Evolutionary conservation across 2,329 filamentous ascomycete genomes (phyloP), one percentile per base, ranked within the genome.

Genomic region (Claviceps africana): DNA sequence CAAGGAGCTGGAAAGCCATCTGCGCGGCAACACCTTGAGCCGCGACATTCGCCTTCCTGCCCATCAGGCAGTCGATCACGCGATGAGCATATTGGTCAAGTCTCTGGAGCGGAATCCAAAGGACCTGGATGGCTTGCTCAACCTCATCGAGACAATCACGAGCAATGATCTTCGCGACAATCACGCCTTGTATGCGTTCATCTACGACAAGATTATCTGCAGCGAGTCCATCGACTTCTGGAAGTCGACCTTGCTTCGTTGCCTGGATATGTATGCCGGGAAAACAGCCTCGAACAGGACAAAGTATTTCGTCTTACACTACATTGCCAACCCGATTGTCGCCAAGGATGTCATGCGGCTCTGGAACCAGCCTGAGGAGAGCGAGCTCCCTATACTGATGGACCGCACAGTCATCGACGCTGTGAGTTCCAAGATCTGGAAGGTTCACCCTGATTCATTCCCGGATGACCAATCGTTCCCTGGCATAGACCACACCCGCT

Each of bases 321-420:
- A 95, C 65, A 78, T 98, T 33, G 87, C 96, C 57, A 98, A 97
- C 61, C 94, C 93, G 0, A 95, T 97, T 40, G 80, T 99, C 52
- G 90, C 91, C 3, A 95, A 91, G 86, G 93, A 98, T 67, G 84
- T 95, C 40, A 91, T 93, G 79, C 82, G 85, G 25, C 84, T 86
- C 54, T 93, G 88, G 76, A 76, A 81, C 66, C 74, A 72, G 54
- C 70, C 72, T 42, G 76, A 78, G 31, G 74, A 73, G 51, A 68
- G 71, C 42, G 73, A 76, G 40, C 77, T 76, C 3, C 85, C 82
- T 15, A 84, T 82, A 53, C 72, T 98, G 21, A 86, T 97, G 69
- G 90, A 98, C 64, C 85, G 84, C 64, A 74, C 80, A 47, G 82
- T 98, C 69, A 90, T 93, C 35, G 90, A 96, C 55, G 85, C 86